Percentiles rank a stretch among this genome's conserved stretches.
These are phyloP conservation scores for Fusarium sp. DNA, from an alignment of 2,329 filamentous ascomycete species.

Conservation along the genomic window DNA sequence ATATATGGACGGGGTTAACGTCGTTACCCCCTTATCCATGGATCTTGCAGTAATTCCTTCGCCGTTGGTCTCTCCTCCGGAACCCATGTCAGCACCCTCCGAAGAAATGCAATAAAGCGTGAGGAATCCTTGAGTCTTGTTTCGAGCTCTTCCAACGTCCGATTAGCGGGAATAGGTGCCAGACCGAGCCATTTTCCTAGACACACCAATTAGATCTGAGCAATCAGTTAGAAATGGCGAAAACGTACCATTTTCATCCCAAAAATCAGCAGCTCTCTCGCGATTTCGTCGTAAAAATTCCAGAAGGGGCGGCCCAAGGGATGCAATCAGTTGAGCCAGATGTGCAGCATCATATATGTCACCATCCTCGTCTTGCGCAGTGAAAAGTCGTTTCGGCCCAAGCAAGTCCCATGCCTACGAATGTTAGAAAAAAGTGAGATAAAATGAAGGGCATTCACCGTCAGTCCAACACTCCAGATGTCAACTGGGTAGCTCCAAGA, in stretches of 20 bases:
- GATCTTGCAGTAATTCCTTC: slow-evolving; percentile 40
- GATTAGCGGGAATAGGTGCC: slow-evolving; percentile 36
- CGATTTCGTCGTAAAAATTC: slow-evolving; percentile 28
- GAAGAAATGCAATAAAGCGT: slow-evolving; percentile 37
- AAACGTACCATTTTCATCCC: slow-evolving; percentile 41
- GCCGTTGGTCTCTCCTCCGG: slow-evolving; percentile 40
- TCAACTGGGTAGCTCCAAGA: slow-evolving; percentile 45
- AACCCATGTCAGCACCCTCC: slow-evolving; percentile 40
- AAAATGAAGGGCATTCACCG: slow-evolving; percentile 14
- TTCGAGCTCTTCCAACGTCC: slow-evolving; percentile 35
- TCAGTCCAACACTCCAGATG: slow-evolving; percentile 48
- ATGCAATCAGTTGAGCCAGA: slow-evolving; percentile 42
- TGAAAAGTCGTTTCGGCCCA: slow-evolving; percentile 34
- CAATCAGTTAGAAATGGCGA: background rate
- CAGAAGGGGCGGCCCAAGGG: slow-evolving; percentile 37
- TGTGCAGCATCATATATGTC: slow-evolving; percentile 39
- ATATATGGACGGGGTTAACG: background rate
- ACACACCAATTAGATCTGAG: background rate
- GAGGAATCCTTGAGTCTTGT: slow-evolving; percentile 31
- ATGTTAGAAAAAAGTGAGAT: no score
- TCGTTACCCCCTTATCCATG: slow-evolving; percentile 32
- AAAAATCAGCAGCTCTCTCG: slow-evolving; percentile 33
- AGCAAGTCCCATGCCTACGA: slow-evolving; percentile 42
- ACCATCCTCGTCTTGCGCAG: slow-evolving; percentile 33
- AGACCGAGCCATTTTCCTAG: slow-evolving; percentile 39